Percentiles rank a stretch among this genome's conserved stretches.
Evolutionary conservation across 441 rosid genomes (phyloP).

Genomic region (Bruguiera hainesii): DNA sequence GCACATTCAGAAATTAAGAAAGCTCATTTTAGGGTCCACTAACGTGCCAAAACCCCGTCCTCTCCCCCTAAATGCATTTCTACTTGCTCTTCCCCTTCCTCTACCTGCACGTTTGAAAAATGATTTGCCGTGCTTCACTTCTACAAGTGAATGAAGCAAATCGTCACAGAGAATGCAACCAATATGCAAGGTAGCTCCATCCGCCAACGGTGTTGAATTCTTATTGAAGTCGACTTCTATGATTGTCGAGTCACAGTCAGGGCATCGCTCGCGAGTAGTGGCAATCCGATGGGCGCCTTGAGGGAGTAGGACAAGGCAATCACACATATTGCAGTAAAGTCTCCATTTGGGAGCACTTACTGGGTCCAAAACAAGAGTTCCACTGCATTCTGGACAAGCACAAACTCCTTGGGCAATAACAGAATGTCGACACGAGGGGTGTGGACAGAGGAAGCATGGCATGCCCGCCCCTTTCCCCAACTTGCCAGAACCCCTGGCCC

Average conservation of each 20-base stretch:
- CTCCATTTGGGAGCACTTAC: constrained; percentile 89
- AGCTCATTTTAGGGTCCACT: constrained; percentile 82
- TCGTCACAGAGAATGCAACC: constrained; percentile 94
- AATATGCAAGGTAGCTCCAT: constrained; percentile 67
- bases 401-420: constrained; percentile 84
- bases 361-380: constrained; percentile 83
- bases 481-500: constrained; percentile 41
- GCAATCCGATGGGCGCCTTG: constrained; percentile 85
- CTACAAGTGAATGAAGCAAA: constrained; percentile 82
- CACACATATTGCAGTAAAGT: constrained; percentile 90
- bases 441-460: constrained; percentile 94
- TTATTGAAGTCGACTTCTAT: constrained; percentile 89
- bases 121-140: constrained; percentile 83
- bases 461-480: constrained; percentile 77
- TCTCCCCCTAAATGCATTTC: constrained; percentile 48
- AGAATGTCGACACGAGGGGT: constrained; percentile 84
- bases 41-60: constrained; percentile 40
- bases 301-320: constrained; percentile 82
- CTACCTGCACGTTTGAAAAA: constrained; percentile 51
- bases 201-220: constrained; percentile 80
- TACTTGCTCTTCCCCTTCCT: constrained; percentile 51
- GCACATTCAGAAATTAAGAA: constrained; percentile 50
- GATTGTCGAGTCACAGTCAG: constrained; percentile 71
- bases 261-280: constrained; percentile 59
- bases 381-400: constrained; percentile 92